Conservation (phyloP, 2,329 filamentous ascomycete genomes). For the Fusarium musae region DNA sequence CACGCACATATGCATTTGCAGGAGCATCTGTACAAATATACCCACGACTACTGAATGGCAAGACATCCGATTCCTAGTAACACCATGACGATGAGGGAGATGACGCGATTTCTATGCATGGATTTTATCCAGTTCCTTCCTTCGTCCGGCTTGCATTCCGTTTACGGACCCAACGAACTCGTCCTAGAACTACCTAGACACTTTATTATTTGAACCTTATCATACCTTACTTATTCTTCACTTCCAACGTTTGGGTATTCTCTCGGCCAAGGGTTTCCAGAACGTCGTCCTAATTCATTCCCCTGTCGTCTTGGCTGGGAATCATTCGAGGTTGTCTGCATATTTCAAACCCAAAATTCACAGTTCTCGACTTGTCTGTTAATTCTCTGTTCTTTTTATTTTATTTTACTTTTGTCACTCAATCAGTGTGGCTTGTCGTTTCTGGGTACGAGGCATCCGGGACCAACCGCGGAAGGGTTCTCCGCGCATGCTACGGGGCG, state of each 20-base stretch:
- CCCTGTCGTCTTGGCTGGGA: slow-evolving; percentile 34
- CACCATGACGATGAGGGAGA: slow-evolving; percentile 35
- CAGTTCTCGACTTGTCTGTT: slow-evolving; percentile 23
- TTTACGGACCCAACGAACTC: slow-evolving; percentile 39
- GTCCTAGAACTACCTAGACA: slow-evolving; percentile 45
- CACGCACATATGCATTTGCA: slow-evolving; percentile 46
- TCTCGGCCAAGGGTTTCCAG: slow-evolving; percentile 36
- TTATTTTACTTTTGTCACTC: slow-evolving; percentile 1
- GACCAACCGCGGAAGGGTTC: slow-evolving; percentile 42
- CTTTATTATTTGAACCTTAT: slow-evolving; percentile 45
- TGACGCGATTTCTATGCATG: slow-evolving; percentile 39
- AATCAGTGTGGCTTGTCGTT: slow-evolving; percentile 44
- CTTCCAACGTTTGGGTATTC: slow-evolving; percentile 44
- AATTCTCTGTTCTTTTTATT: slow-evolving; percentile 36
- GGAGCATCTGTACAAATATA: slow-evolving; percentile 48
- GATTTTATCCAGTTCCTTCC: slow-evolving; percentile 38
- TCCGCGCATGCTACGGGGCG: slow-evolving; percentile 46
- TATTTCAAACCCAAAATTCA: slow-evolving; percentile 27
- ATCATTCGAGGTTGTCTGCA: slow-evolving; percentile 32
- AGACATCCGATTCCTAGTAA: slow-evolving; percentile 39
- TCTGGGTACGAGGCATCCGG: slow-evolving; percentile 46
- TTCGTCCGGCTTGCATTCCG: slow-evolving; percentile 37
- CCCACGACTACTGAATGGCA: slow-evolving; percentile 42
- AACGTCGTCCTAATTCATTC: slow-evolving; percentile 40
- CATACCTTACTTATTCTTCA: slow-evolving; percentile 34